Evolutionary conservation across 2,329 filamentous ascomycete species (phyloP), one percentile per base, ranked within the genome.

Genomic region (Apiospora marii): DNA sequence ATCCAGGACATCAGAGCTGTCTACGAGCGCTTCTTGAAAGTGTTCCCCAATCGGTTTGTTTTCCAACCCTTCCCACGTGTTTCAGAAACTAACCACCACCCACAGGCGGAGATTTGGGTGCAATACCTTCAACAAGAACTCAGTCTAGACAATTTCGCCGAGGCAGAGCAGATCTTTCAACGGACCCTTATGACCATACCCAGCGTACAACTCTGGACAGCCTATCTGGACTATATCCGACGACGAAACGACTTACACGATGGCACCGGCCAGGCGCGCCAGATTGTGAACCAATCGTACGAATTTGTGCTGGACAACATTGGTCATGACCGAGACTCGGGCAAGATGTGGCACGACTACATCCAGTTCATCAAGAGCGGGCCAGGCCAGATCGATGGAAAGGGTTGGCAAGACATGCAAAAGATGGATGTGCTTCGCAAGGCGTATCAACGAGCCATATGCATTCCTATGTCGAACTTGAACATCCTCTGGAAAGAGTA

Each of bases 401-500:
- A 88, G 73, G 92, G 90, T 73, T 99, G 96, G 97, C 95, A 98
- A 82, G 96, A 98, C 80, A 93, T 96, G 83, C 96, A 98, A 81
- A 99, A 99, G 87, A 97, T 98, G 93, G 96, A 99, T 78, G 87
- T 93, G 77, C 84, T 99, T 70, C 92, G 96, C 73, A 97, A 97
- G 81, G 93, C 94, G 0, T 99, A 98, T 81, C 95, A 98, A 78
- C 92, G 92, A 70, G 96, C 96, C 19, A 94, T 98, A 72, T 92
- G 91, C 76, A 90, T 98, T 51, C 97, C 97, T 5, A 97, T 94
- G 75, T 90, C 92, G 71, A 93, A 92, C 44, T 90, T 97, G 68
- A 94, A 96, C 79, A 89, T 89, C 70, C 85, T 99, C 19, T 99
- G 96, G 97, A 98, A 97, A 81, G 96, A 99, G 79, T 99, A 99